These are phyloP conservation scores for Ceratobasidium sp. DNA, from an alignment of 1,284 basidiomycete genomes.

Conservation along the genomic window DNA sequence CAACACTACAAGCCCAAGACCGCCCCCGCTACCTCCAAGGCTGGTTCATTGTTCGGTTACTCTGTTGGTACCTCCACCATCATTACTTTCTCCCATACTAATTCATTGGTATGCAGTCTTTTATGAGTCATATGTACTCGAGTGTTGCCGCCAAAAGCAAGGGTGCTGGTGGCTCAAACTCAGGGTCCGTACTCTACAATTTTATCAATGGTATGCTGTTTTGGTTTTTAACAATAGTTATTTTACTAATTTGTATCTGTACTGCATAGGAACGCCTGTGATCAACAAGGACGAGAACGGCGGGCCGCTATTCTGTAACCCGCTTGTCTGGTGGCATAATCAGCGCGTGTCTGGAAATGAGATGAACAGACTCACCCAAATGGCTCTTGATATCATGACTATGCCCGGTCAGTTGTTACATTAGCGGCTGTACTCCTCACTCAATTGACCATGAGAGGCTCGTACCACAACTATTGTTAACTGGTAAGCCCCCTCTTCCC, in stretches of 20 bases:
- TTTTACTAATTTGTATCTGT: background rate
- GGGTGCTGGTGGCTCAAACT: background rate
- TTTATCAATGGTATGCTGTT: background rate
- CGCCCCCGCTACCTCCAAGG: background rate
- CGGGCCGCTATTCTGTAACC: background rate
- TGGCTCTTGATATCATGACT: background rate
- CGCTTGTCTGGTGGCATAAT: background rate
- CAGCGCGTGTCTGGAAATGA: background rate
- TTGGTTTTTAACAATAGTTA: background rate
- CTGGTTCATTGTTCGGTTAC: background rate
- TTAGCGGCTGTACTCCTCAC: no score
- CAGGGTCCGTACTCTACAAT: background rate
- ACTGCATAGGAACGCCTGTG: background rate
- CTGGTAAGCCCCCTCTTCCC: background rate
- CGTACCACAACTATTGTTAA: no score
- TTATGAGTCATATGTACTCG: background rate
- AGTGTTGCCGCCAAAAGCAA: background rate
- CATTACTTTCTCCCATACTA: no score
- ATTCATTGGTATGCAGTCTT: background rate
- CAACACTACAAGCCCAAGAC: background rate
- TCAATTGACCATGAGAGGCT: no score
- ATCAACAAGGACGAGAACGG: background rate
- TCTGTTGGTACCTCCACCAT: background rate
- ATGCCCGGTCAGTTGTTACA: no score
- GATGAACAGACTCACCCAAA: background rate